Evolutionary conservation across 331 rosid species (phyloP).

Genomic region (Dryas integrifolia): DNA sequence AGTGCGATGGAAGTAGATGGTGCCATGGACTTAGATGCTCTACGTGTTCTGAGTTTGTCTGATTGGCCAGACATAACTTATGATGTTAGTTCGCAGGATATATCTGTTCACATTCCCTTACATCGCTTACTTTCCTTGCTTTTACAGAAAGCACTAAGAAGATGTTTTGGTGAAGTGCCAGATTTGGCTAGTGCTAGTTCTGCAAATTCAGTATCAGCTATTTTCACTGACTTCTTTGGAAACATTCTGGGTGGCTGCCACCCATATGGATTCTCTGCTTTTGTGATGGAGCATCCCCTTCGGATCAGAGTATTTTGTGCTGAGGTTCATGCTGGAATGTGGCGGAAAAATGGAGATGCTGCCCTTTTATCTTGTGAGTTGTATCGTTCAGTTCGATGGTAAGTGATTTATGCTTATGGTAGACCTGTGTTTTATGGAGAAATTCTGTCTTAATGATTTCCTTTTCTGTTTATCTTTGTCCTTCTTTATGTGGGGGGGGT

Average conservation of each 20-base stretch:
- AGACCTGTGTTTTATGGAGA: constrained; percentile 1
- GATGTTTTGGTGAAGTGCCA: constrained; percentile 60
- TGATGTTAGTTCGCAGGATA: constrained; percentile 83
- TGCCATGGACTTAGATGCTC: constrained; percentile 50
- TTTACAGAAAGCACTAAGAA: constrained; percentile 66
- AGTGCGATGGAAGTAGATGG: constrained; percentile 59
- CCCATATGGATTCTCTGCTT: constrained; percentile 89
- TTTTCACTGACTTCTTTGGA: constrained; percentile 59
- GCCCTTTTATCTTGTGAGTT: constrained; percentile 74
- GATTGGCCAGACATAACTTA: constrained; percentile 85
- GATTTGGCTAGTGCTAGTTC: constrained; percentile 39
- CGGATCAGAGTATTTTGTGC: constrained; percentile 95
- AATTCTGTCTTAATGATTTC: not conserved
- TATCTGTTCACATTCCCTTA: constrained; percentile 82
- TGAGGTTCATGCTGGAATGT: constrained; percentile 92
- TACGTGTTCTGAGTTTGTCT: constrained; percentile 55
- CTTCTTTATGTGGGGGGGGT: not conserved
- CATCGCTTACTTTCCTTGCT: constrained; percentile 87
- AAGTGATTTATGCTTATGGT: constrained; percentile 28
- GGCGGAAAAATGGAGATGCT: constrained; percentile 92
- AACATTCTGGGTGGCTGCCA: constrained; percentile 76
- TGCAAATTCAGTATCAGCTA: constrained; percentile 38
- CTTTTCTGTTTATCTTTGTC: not conserved
- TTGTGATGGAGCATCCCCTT: constrained; percentile 92
- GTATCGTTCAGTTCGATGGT: constrained; percentile 87